phyloP scores from a whole-genome alignment of 305 asterid species.

The Fraxinus latifolia region DNA sequence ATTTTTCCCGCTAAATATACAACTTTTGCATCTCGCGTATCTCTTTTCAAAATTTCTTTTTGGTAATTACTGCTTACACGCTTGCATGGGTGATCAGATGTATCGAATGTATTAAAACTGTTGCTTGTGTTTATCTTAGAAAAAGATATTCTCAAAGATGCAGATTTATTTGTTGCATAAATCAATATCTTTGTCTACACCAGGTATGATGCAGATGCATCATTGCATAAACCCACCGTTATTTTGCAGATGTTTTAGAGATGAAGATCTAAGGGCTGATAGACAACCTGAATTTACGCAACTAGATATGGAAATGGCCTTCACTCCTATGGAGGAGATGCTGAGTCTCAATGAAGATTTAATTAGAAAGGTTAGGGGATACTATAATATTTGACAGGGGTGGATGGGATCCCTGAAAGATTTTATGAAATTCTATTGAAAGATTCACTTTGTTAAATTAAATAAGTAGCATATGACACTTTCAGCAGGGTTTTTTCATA shows the following conservation, averaged over 20 bases:
- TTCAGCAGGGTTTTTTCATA: neutral
- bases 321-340: constrained; percentile 91
- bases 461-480: neutral
- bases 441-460: neutral
- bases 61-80: neutral
- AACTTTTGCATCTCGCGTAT: constrained; percentile 6
- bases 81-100: neutral
- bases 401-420: constrained; percentile 7
- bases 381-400: neutral
- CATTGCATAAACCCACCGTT: constrained; percentile 6
- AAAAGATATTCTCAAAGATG: neutral
- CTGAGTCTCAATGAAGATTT: constrained; percentile 90
- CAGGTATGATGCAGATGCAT: neutral
- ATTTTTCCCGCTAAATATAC: neutral
- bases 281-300: constrained; percentile 98
- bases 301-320: constrained; percentile 94
- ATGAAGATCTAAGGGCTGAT: constrained; percentile 97
- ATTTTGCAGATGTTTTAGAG: constrained; percentile 83
- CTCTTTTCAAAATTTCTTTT: neutral
- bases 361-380: constrained; percentile 71
- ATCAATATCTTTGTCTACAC: neutral
- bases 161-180: neutral
- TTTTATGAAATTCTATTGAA: neutral
- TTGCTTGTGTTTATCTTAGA: neutral
- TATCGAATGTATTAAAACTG: neutral